These are phyloP conservation scores for Picea abies DNA, from an alignment of 83 land plant genomes.

Conservation along the genomic window DNA sequence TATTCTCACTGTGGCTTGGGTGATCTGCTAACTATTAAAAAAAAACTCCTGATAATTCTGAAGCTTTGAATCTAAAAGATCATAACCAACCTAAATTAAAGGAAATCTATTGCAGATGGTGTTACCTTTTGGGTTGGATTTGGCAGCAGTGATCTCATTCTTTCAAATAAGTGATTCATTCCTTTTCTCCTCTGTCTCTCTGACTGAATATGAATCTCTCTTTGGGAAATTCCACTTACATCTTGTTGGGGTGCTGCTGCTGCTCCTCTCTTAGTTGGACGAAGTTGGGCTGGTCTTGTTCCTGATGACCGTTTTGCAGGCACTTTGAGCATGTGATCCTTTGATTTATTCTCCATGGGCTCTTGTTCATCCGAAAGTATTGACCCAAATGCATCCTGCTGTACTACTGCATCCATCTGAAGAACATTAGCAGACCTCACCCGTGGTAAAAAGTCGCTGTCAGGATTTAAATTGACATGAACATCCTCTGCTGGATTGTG, in stretches of 20 bases:
- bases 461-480: neutral
- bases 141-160: slow-evolving; percentile 16
- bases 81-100: neutral
- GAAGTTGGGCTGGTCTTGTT: slow-evolving; percentile 8
- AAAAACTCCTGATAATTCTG: no score
- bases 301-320: neutral
- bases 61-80: neutral
- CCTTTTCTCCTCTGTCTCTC: slow-evolving; percentile 17
- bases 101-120: neutral
- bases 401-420: neutral
- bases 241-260: neutral
- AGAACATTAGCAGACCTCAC: neutral
- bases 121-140: slow-evolving; percentile 17
- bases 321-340: neutral
- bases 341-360: neutral
- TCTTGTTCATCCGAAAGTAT: neutral
- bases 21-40: no score
- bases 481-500: neutral
- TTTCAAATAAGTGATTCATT: slow-evolving; percentile 16
- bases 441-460: neutral
- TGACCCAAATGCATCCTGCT: neutral
- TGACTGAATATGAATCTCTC: slow-evolving; percentile 19
- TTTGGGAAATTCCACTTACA: slow-evolving; percentile 7
- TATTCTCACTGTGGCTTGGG: no score
- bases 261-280: slow-evolving; percentile 8